Base-by-base conservation (phyloP, 2,329 filamentous ascomycete species). In the Cadophora gregata region DNA sequence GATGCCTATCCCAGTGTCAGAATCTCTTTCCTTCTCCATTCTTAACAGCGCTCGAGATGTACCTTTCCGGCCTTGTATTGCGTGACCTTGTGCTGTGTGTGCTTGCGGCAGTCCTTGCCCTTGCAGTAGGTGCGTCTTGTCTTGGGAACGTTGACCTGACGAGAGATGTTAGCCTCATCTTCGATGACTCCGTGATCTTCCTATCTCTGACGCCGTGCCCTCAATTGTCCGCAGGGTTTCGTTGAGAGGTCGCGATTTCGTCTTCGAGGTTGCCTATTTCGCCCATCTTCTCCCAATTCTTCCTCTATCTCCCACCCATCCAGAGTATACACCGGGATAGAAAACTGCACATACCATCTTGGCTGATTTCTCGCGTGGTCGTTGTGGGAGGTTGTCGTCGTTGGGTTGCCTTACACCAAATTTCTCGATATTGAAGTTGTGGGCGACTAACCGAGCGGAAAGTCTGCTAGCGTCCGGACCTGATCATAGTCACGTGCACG, bases 121-220 rank as follows among this genome's bases (percentile, higher is more conserved):
- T 96, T 96, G 93, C 93, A 97, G 87, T 93, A 97, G 83, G 94
- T 97, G 86, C 93, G 92, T 82, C 93, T 90, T 83, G 93, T 97
- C 88, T 97, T 97, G 81, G 94, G 93, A 86, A 97, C 92, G 92
- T 97, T 97, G 88, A 97, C 93, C 94, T 78, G 69, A 58, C 58
- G 62, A 64, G 31, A 45, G 66, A 51, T 55, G 66, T 73, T 67
- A 73, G 73, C 70, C 42, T 70, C 65, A 7, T 27, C 61, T 69
- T 66, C 63, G 38, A 42, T 42, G 7, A 19, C 19, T 42, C 14
- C n/a, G 38, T 16, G 38, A 42, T 42, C n/a, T n/a, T n/a, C n/a
- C n/a, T n/a, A n/a, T n/a, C n/a, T n/a, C n/a, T n/a, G n/a, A n/a
- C n/a, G n/a, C n/a, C n/a, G n/a, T n/a, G n/a, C n/a, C n/a, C n/a